A percentile compares a stretch with the other conserved stretches of the same genome.
Conservation (phyloP, 2,329 filamentous ascomycete genomes). For the Diaporthe sp. region DNA sequence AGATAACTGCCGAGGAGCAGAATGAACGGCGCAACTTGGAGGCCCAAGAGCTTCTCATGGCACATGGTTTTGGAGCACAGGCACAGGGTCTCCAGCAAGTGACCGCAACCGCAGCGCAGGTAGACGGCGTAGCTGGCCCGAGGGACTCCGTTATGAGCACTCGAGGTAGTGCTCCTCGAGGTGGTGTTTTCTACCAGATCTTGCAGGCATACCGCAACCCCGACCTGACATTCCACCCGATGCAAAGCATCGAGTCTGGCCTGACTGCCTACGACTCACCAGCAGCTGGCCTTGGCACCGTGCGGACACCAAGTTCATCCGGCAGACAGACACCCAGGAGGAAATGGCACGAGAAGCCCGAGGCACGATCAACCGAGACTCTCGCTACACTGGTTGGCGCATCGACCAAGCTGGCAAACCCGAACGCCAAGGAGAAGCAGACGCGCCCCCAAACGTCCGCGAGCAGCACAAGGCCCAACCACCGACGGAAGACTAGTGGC, state of each 20-base stretch:
- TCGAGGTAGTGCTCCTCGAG: slow-evolving; percentile 11
- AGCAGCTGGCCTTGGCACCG: slow-evolving; percentile 43
- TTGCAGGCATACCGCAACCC: slow-evolving; percentile 30
- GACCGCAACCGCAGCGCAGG: background rate
- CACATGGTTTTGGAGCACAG: slow-evolving; percentile 24
- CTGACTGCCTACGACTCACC: slow-evolving; percentile 14
- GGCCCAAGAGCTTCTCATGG: slow-evolving; percentile 28
- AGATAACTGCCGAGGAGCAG: background rate
- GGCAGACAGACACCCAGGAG: slow-evolving; percentile 59
- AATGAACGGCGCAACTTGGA: background rate
- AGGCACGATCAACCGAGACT: slow-evolving; percentile 60
- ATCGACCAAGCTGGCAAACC: slow-evolving; percentile 59
- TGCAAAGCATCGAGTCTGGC: slow-evolving; percentile 49
- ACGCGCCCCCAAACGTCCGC: background rate
- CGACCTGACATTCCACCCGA: slow-evolving; percentile 10
- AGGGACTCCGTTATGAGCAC: background rate
- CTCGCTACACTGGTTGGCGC: slow-evolving; percentile 62
- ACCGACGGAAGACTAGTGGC: slow-evolving; percentile 25
- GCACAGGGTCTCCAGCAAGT: slow-evolving; percentile 14
- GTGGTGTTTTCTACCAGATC: slow-evolving; percentile 29
- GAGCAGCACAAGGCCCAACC: background rate
- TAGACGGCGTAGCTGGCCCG: background rate
- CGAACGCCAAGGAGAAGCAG: slow-evolving; percentile 42
- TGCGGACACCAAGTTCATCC: slow-evolving; percentile 52
- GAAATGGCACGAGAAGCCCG: slow-evolving; percentile 62